These are phyloP conservation scores for Fusarium euwallaceae DNA, from an alignment of 2,329 filamentous ascomycete genomes.

Conservation along the genomic window DNA sequence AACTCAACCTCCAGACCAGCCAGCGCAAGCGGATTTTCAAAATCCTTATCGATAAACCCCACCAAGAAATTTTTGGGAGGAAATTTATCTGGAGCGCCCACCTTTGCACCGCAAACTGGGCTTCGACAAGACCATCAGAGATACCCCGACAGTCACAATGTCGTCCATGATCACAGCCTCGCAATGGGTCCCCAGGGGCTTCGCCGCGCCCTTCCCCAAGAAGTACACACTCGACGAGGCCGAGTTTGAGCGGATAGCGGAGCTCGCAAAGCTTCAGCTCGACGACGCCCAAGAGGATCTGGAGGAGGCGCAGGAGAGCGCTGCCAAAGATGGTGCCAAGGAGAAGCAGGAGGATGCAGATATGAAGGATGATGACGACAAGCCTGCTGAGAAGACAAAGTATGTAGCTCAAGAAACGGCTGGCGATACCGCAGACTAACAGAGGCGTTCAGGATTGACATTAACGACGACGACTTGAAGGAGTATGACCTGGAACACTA, in stretches of 20 bases:
- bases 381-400: slow-evolving; percentile 53
- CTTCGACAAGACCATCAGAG: slow-evolving; percentile 36
- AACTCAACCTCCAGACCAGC: neutral
- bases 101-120: slow-evolving; percentile 27
- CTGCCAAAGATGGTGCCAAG: slow-evolving; percentile 47
- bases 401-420: slow-evolving; percentile 31
- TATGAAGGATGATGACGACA: slow-evolving; percentile 52
- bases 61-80: slow-evolving; percentile 52
- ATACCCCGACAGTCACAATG: slow-evolving; percentile 57
- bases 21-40: neutral
- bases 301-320: slow-evolving; percentile 73
- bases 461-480: slow-evolving; percentile 87
- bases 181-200: slow-evolving; percentile 81
- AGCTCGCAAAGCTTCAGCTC: slow-evolving; percentile 81
- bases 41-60: slow-evolving; percentile 57
- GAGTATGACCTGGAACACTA: slow-evolving; percentile 98
- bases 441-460: slow-evolving; percentile 55
- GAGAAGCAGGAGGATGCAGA: slow-evolving; percentile 50
- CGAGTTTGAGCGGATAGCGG: slow-evolving; percentile 81
- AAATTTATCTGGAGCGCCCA: slow-evolving; percentile 45
- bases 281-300: slow-evolving; percentile 93
- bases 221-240: slow-evolving; percentile 82
- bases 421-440: slow-evolving; percentile 22
- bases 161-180: slow-evolving; percentile 81
- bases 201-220: slow-evolving; percentile 80